These are phyloP conservation scores for Ogataea hybrid DNA, from an alignment of 1,139 yeast species.

Conservation along the genomic window DNA sequence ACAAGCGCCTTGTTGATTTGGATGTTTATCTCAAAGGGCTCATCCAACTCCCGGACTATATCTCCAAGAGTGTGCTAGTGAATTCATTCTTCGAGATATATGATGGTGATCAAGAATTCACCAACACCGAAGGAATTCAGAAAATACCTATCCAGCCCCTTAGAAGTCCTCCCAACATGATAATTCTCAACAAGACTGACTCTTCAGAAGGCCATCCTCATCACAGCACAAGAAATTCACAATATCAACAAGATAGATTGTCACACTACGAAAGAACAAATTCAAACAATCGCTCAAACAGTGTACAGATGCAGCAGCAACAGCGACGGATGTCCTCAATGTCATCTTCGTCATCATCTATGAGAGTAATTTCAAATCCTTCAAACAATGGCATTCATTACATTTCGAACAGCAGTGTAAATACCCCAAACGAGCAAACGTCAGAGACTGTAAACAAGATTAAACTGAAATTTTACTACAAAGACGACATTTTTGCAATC, in stretches of 20 bases:
- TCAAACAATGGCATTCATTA: slow-evolving; percentile 1
- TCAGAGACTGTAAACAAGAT: slow-evolving; percentile 26
- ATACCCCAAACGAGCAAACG: slow-evolving; percentile 2
- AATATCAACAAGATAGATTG: slow-evolving; percentile 31
- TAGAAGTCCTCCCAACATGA: slow-evolving; percentile 30
- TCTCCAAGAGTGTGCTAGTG: slow-evolving; percentile 69
- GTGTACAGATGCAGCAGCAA: slow-evolving; percentile 16
- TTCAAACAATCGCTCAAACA: slow-evolving; percentile 23
- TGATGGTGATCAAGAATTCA: slow-evolving; percentile 51
- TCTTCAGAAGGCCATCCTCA: slow-evolving; percentile 10
- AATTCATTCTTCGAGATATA: slow-evolving; percentile 67
- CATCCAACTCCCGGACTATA: slow-evolving; percentile 71
- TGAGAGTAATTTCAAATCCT: slow-evolving; percentile 8
- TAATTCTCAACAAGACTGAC: slow-evolving; percentile 23
- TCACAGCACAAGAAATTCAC: slow-evolving; percentile 26
- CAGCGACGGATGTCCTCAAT: slow-evolving; percentile 16
- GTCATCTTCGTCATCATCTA: slow-evolving; percentile 19
- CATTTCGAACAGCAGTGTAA: slow-evolving; percentile 1
- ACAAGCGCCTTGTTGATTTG: slow-evolving; percentile 79
- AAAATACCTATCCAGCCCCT: slow-evolving; percentile 26
- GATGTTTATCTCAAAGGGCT: slow-evolving; percentile 80
- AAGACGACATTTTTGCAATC: slow-evolving; percentile 89
- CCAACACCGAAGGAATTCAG: slow-evolving; percentile 16
- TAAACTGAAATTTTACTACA: slow-evolving; percentile 82
- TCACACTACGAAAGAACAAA: slow-evolving; percentile 31